Evolutionary conservation across 768 basidiomycete genomes (phyloP), one percentile per base, ranked within the genome.

Genomic region (Mycena rebaudengoi): DNA sequence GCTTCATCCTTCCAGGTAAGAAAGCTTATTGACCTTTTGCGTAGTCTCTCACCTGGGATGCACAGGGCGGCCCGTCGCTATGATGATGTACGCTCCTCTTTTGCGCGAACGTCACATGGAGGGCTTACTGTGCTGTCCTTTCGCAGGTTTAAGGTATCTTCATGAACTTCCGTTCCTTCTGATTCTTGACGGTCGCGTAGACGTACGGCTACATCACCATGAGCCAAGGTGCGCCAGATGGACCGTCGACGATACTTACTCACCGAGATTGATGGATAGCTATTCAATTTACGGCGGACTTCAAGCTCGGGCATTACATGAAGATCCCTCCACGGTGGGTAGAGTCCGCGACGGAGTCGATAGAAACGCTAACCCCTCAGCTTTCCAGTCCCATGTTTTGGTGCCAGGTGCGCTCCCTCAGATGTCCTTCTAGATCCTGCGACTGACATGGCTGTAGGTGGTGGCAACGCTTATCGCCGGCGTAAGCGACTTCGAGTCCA

Each of bases 231-330:
- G 60, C 14, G 69, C 46, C 11, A 16, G 44, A 40, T 16, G 7
- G 13, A 10, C n/a, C 20, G 13, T 18, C 28, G 12, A 37, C 11
- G 2, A 6, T 3, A 18, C 25, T 40, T 33, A 21, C 39, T 18
- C 10, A 35, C 14, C 18, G 26, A 20, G 37, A 25, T 48, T 53
- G 65, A 80, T 78, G 21, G 77, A 74, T 77, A 78, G 90, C 88
- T 3, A 82, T 91, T 75, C 84, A 85, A 62, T 91, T 91, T 71
- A 85, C 89, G 16, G 83, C 85, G 49, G 91, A 92, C 73, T 88
- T 92, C 74, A 92, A 92, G 75, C 83, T 92, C 20, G 91, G 91
- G 44, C 89, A 91, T 76, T 90, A 81, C 79, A 89, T 88, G 83
- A 85, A 88, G 77, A 83, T 83, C 62, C 85, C 78, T 37, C 86